These are phyloP conservation scores for Penicillium salamii DNA, from an alignment of 495 filamentous ascomycete species.

Conservation along the genomic window DNA sequence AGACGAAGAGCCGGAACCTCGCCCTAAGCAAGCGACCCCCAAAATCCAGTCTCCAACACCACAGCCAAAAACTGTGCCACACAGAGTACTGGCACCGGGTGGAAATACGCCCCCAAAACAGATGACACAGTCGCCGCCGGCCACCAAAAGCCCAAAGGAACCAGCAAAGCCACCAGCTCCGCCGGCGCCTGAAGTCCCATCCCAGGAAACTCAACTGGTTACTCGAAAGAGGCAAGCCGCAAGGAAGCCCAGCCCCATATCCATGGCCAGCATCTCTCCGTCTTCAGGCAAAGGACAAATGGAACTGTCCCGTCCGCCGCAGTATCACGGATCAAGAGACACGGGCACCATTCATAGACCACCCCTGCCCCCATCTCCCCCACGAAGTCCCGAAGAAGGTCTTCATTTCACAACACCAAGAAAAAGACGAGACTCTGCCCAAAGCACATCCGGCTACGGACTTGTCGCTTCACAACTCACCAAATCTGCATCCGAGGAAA, in stretches of 20 bases:
- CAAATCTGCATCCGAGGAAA: constrained; percentile 30
- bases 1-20: neutral
- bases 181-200: constrained; percentile 18
- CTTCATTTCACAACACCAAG: constrained; percentile 24
- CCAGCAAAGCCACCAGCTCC: constrained; percentile 21
- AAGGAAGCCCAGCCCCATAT: constrained; percentile 16
- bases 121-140: neutral
- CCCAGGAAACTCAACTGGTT: constrained; percentile 22
- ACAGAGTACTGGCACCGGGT: constrained; percentile 14
- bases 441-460: constrained; percentile 59
- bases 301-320: constrained; percentile 26
- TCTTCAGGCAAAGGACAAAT: constrained; percentile 10
- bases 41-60: constrained; percentile 25
- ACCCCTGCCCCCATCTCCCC: constrained; percentile 36
- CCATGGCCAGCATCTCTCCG: constrained; percentile 9
- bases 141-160: constrained; percentile 15
- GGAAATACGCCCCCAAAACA: constrained; percentile 6
- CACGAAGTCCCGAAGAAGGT: constrained; percentile 37
- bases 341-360: constrained; percentile 18
- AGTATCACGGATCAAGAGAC: constrained; percentile 28
- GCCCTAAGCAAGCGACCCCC: constrained; percentile 7
- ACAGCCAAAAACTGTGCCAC: constrained; percentile 15
- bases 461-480: constrained; percentile 62
- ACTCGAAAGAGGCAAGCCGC: constrained; percentile 17
- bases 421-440: constrained; percentile 25